Evolutionary conservation across 148 eudicot species (phyloP).

Genomic region (Salicornia ramosissima): DNA sequence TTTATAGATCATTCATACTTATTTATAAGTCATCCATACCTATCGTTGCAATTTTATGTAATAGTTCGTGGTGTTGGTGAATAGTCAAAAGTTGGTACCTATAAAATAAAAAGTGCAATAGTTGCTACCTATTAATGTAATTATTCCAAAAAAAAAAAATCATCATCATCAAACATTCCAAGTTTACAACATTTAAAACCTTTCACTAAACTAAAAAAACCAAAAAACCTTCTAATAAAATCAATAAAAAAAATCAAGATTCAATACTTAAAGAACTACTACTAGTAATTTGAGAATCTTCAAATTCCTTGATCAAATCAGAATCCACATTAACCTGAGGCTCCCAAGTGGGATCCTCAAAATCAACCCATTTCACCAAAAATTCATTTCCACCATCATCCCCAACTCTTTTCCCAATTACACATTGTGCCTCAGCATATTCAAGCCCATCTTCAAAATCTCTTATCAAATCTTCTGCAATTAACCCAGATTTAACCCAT

Average conservation of each 20-base stretch:
- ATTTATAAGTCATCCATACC: too few relatives aligned
- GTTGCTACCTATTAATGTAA: too few relatives aligned
- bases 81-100: too few relatives aligned
- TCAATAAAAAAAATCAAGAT: neutral
- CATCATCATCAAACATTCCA: neutral
- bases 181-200: neutral
- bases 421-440: constrained; percentile 66
- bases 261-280: constrained; percentile 3
- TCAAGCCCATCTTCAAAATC: constrained; percentile 90
- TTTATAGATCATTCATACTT: too few relatives aligned
- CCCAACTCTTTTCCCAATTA: constrained; percentile 44
- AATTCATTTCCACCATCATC: constrained; percentile 58
- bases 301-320: constrained; percentile 63
- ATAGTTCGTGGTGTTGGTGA: too few relatives aligned
- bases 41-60: too few relatives aligned
- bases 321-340: constrained; percentile 85
- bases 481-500: constrained; percentile 54
- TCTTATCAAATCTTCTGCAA: constrained; percentile 66
- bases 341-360: constrained; percentile 89
- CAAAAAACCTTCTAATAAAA: neutral
- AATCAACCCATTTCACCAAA: constrained; percentile 86
- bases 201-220: too few relatives aligned
- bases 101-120: too few relatives aligned
- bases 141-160: too few relatives aligned
- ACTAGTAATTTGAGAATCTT: constrained; percentile 22